A percentile compares a stretch with the other conserved stretches of the same genome.
These are phyloP conservation scores for Chlorella vulgaris DNA, from an alignment of 139 green algal genomes.

Conservation along the genomic window DNA sequence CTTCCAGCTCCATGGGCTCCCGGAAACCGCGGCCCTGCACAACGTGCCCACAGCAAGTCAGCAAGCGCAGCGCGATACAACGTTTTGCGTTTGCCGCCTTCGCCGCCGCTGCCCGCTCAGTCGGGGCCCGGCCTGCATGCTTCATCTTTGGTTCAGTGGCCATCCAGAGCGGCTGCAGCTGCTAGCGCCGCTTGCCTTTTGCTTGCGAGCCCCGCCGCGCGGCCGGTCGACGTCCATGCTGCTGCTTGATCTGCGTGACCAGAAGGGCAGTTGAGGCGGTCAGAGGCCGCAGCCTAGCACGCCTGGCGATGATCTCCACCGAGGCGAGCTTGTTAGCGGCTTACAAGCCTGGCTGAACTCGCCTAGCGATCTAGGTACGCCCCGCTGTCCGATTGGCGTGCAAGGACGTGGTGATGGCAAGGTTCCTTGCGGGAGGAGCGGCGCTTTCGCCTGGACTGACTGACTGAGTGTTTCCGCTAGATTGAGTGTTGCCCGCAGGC, in stretches of 20 bases:
- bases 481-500: too few relatives aligned
- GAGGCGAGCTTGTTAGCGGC: too few relatives aligned
- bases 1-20: slow-evolving; percentile 27
- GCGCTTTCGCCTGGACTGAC: too few relatives aligned
- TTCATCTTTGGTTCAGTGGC: not conserved
- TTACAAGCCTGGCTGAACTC: too few relatives aligned
- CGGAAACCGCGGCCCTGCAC: slow-evolving; percentile 38
- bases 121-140: not conserved
- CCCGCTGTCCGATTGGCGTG: too few relatives aligned
- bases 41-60: not conserved
- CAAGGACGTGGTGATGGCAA: too few relatives aligned
- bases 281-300: not conserved
- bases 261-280: not conserved
- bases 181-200: slow-evolving; percentile 5
- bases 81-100: not conserved
- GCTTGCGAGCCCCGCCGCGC: slow-evolving; percentile 21
- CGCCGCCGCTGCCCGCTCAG: not conserved
- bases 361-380: too few relatives aligned
- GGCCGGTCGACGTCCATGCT: slow-evolving; percentile 25
- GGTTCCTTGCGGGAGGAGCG: too few relatives aligned
- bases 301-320: not conserved
- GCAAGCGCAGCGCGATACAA: not conserved
- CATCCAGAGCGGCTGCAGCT: not conserved
- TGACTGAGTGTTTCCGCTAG: too few relatives aligned
- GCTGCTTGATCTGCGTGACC: not conserved